Evolutionary conservation across 73 alveolate species (phyloP).

Genomic region (Tetrahymena borealis): DNA sequence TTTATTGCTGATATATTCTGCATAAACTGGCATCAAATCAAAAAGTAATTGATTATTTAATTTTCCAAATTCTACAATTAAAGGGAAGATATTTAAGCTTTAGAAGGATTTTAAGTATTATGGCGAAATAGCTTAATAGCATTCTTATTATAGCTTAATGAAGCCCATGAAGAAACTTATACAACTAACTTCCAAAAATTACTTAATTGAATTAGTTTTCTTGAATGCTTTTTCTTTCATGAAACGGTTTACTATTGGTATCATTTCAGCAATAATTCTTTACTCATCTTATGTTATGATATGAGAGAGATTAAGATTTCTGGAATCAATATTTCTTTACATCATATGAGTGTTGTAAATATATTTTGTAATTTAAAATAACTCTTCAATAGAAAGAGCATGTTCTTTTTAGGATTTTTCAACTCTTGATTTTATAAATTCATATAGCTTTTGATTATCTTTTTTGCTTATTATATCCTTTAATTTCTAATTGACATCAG

Average conservation of each 20-base stretch:
- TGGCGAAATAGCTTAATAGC: background rate
- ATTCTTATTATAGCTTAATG: background rate
- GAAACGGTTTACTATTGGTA: background rate
- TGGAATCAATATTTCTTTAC: background rate
- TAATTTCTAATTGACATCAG: background rate
- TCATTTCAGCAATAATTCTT: background rate
- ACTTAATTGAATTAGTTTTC: background rate
- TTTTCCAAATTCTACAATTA: background rate
- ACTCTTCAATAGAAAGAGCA: background rate
- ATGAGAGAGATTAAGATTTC: background rate
- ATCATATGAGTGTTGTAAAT: background rate
- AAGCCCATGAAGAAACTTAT: background rate
- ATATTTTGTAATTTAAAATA: background rate
- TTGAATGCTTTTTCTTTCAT: background rate
- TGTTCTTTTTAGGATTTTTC: background rate
- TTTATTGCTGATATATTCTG: background rate
- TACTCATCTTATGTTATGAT: background rate
- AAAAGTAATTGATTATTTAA: background rate
- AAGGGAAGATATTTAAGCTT: background rate
- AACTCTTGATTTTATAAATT: background rate
- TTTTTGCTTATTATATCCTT: background rate
- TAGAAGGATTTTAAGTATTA: background rate
- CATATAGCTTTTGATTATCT: background rate
- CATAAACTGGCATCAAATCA: background rate
- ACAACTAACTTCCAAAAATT: background rate